Conservation (phyloP, 2,329 filamentous ascomycete genomes). For the Ramularia endophylla region DNA sequence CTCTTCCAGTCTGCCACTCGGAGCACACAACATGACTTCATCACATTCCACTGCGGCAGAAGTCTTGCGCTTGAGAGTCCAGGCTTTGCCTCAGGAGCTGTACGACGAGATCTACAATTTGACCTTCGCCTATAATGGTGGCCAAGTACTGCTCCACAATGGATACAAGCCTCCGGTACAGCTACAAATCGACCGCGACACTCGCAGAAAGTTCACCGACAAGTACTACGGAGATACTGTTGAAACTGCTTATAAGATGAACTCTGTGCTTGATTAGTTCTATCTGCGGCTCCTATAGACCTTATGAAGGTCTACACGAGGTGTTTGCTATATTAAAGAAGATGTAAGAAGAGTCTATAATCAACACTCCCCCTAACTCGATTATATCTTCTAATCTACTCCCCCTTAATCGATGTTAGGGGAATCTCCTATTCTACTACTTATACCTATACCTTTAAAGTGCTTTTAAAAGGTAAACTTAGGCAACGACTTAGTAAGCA, state of each 20-base stretch:
- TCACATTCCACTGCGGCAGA: no score
- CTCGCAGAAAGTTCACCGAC: no score
- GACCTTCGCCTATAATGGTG: no score
- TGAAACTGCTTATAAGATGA: neutral
- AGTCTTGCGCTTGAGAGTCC: no score
- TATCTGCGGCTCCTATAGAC: neutral
- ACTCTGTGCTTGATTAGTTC: neutral
- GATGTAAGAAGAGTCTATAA: neutral
- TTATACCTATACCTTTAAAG: neutral
- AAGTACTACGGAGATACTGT: no score
- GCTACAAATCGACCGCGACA: no score
- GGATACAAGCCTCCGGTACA: no score
- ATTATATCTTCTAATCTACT: neutral
- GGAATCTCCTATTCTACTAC: neutral
- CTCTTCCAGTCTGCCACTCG: no score
- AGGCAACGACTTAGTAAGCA: slow-evolving; percentile 1
- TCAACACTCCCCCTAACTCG: neutral
- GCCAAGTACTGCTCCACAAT: no score
- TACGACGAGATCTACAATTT: no score
- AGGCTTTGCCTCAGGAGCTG: no score
- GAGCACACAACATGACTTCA: no score
- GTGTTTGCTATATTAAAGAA: neutral
- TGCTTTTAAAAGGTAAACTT: slow-evolving; percentile 1
- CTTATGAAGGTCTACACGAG: neutral
- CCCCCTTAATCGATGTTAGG: neutral